phyloP scores from a whole-genome alignment of 768 basidiomycete genomes.

The Boletus sp. region DNA sequence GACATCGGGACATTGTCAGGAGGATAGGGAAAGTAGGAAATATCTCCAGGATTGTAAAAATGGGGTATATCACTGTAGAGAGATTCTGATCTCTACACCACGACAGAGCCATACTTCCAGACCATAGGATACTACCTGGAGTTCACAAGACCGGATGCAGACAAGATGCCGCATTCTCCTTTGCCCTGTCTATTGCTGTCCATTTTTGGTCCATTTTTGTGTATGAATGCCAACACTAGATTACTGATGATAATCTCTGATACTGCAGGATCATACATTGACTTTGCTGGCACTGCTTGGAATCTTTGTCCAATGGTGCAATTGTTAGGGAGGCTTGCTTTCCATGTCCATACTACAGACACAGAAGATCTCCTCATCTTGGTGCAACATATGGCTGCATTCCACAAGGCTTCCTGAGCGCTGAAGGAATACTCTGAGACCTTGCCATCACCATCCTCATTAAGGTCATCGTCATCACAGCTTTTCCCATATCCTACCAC shows the following conservation, averaged over 20 bases:
- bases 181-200: slow-evolving; percentile 29
- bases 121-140: slow-evolving; percentile 21
- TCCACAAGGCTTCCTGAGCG: slow-evolving; percentile 21
- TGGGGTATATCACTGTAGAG: too few species aligned
- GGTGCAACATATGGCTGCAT: slow-evolving; percentile 26
- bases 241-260: background rate
- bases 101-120: slow-evolving; percentile 28
- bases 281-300: slow-evolving; percentile 29
- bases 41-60: too few species aligned
- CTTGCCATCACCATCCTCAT: background rate
- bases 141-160: slow-evolving; percentile 9
- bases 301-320: slow-evolving; percentile 19
- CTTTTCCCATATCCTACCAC: slow-evolving; percentile 5
- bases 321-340: background rate
- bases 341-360: slow-evolving; percentile 25
- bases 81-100: too few species aligned
- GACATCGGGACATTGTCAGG: too few species aligned
- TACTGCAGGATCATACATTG: slow-evolving; percentile 26
- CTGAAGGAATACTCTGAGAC: slow-evolving; percentile 24
- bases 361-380: background rate
- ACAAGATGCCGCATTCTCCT: slow-evolving; percentile 8
- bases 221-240: background rate
- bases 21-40: too few species aligned
- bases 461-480: background rate
- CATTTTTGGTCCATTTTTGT: slow-evolving; percentile 21